phyloP scores from a whole-genome alignment of 2,329 filamentous ascomycete species.

The Zymoseptoria tritici region DNA sequence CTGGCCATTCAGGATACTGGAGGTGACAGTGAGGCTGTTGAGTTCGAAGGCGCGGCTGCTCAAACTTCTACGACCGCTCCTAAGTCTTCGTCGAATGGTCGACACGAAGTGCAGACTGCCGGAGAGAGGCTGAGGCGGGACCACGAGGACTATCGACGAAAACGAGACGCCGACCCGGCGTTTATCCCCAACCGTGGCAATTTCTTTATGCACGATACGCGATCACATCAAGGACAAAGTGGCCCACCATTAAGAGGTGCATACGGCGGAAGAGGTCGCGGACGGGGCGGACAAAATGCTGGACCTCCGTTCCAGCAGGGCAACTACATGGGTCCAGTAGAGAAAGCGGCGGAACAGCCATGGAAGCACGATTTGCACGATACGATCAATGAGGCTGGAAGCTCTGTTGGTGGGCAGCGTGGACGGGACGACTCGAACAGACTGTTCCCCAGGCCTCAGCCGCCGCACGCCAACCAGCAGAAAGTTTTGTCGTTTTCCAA shows the following conservation, averaged over 20 bases:
- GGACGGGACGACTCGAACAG: constrained; percentile 21
- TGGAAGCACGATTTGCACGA: constrained; percentile 94
- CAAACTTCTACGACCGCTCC: constrained; percentile 29
- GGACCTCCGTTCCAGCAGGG: constrained; percentile 50
- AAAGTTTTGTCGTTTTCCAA: constrained; percentile 56
- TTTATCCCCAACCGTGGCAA: constrained; percentile 91
- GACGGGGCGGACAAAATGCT: constrained; percentile 53
- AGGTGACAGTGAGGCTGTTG: constrained; percentile 34
- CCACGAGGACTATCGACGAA: constrained; percentile 84
- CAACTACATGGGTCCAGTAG: constrained; percentile 27
- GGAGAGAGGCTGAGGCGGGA: constrained; percentile 71
- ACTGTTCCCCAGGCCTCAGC: constrained; percentile 17
- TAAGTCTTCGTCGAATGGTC: constrained; percentile 24
- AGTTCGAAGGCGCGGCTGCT: constrained; percentile 45
- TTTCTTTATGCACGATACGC: constrained; percentile 94
- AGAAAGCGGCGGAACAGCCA: constrained; percentile 61
- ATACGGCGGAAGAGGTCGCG: constrained; percentile 49
- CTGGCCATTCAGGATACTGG: constrained; percentile 41
- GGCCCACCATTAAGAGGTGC: constrained; percentile 17
- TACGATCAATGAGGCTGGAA: constrained; percentile 44
- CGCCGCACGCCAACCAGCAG: constrained; percentile 4
- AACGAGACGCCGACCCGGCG: constrained; percentile 78
- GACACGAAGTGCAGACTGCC: constrained; percentile 41
- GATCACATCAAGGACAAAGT: constrained; percentile 35
- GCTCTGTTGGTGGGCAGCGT: constrained; percentile 9